Percentiles rank a stretch among this genome's conserved stretches.
Evolutionary conservation across 352 stramenopile genomes (phyloP).

Genomic region (Phytophthora boehmeriae): DNA sequence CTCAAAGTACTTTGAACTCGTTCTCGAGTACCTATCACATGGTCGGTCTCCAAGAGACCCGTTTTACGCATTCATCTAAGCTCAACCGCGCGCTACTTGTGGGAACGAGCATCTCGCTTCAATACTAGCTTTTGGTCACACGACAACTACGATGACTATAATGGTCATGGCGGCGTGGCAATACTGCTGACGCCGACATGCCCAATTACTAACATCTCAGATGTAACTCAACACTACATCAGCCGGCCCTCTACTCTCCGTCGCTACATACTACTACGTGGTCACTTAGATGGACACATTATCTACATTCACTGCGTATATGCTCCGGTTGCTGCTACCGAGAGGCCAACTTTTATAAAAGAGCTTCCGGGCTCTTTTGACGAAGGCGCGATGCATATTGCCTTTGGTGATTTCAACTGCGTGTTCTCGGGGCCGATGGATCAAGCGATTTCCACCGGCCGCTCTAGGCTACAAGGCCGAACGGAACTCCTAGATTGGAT

Average conservation of each 20-base stretch:
- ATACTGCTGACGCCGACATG: not conserved
- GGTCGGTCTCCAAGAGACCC: constrained; percentile 15
- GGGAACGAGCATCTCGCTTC: not conserved
- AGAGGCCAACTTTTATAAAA: not conserved
- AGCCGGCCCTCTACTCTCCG: not conserved
- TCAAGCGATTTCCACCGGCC: not conserved
- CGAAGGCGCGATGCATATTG: not conserved
- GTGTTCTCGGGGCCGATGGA: not conserved
- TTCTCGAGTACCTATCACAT: constrained; percentile 3
- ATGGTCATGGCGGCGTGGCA: not conserved
- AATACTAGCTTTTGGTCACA: constrained; percentile 11
- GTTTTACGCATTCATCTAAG: not conserved
- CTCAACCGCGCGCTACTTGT: not conserved
- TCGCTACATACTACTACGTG: constrained; percentile 10
- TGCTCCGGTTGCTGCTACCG: not conserved
- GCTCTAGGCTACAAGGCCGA: not conserved
- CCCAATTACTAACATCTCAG: not conserved
- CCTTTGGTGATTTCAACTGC: not conserved
- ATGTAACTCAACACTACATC: not conserved
- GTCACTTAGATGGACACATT: not conserved
- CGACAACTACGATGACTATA: not conserved
- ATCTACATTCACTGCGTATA: constrained; percentile 23
- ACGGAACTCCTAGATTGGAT: not conserved
- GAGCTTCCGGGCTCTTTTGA: not conserved
- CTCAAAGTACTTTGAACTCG: not conserved